These are phyloP conservation scores for Kokia cookei DNA, from an alignment of 441 rosid species.

Conservation along the genomic window DNA sequence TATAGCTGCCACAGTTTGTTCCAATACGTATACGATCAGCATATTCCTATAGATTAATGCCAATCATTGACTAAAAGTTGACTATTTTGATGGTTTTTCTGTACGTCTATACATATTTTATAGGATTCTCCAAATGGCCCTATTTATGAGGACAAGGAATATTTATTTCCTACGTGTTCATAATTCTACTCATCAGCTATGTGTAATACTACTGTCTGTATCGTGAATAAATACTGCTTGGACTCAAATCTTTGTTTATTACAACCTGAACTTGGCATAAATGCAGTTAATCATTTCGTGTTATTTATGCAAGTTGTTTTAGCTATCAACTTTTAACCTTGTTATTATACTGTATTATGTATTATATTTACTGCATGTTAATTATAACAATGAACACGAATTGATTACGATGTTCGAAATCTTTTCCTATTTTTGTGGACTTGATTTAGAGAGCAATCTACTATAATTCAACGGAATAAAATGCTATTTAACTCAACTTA, in stretches of 20 bases:
- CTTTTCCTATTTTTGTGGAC: rapidly evolving
- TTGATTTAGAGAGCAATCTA: too few species aligned
- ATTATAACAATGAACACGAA: too few species aligned
- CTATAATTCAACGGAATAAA: too few species aligned
- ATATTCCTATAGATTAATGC: not conserved
- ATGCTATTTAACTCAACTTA: too few species aligned
- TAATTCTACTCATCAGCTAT: too few species aligned
- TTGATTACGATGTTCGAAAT: too few species aligned
- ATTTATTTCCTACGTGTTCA: not conserved
- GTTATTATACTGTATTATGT: not conserved
- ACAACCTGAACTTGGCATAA: not conserved
- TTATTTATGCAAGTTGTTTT: not conserved
- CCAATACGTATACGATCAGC: not conserved
- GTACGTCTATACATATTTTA: not conserved
- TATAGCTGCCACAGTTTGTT: not conserved
- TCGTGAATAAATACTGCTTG: not conserved
- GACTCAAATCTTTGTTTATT: not conserved
- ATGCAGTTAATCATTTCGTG: not conserved
- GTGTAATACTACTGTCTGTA: too few species aligned
- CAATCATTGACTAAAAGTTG: not conserved
- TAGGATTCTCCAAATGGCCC: not conserved
- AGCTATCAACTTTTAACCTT: not conserved
- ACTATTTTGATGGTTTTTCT: not conserved
- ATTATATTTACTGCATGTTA: too few species aligned
- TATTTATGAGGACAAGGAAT: not conserved